phyloP scores from a whole-genome alignment of 257 asterid species.

The Pogostemon cablin region DNA sequence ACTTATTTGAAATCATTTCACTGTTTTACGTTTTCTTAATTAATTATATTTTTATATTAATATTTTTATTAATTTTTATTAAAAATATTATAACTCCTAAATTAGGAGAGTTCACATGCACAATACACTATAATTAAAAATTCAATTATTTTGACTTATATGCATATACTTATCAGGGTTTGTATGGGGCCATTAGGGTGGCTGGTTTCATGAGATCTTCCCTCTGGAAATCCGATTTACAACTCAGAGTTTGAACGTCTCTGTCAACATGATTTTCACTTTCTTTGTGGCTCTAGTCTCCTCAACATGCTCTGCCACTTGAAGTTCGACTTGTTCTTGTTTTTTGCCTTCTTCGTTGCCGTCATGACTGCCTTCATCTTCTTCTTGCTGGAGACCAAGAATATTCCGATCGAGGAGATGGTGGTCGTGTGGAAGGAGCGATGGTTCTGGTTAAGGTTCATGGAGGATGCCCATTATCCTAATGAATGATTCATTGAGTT shows the following conservation, averaged over 20 bases:
- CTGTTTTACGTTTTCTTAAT: no score
- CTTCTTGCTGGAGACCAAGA: conserved; percentile 72
- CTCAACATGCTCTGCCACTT: conserved; percentile 74
- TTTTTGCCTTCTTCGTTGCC: conserved; percentile 47
- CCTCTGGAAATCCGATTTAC: conserved; percentile 71
- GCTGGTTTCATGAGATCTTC: conserved; percentile 91
- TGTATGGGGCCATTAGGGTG: conserved; percentile 86
- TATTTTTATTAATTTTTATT: no score
- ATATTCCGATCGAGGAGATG: conserved; percentile 71
- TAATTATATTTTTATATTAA: no score
- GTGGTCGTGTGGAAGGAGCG: conserved; percentile 54
- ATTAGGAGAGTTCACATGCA: no score
- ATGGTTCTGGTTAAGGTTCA: conserved; percentile 59
- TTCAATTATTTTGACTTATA: conserved; percentile 24
- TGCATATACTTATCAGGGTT: conserved; percentile 56
- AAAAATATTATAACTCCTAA: no score
- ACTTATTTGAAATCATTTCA: no score
- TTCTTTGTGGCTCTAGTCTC: conserved; percentile 64
- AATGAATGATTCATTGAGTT: conserved; percentile 30
- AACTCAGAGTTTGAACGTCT: conserved; percentile 51
- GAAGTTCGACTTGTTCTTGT: conserved; percentile 57
- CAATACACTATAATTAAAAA: no score
- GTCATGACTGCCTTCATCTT: conserved; percentile 49
- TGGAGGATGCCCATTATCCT: conserved; percentile 43
- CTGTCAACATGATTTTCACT: conserved; percentile 59